phyloP scores from a whole-genome alignment of 306 rosid genomes.

The Gleditsia sinensis region DNA sequence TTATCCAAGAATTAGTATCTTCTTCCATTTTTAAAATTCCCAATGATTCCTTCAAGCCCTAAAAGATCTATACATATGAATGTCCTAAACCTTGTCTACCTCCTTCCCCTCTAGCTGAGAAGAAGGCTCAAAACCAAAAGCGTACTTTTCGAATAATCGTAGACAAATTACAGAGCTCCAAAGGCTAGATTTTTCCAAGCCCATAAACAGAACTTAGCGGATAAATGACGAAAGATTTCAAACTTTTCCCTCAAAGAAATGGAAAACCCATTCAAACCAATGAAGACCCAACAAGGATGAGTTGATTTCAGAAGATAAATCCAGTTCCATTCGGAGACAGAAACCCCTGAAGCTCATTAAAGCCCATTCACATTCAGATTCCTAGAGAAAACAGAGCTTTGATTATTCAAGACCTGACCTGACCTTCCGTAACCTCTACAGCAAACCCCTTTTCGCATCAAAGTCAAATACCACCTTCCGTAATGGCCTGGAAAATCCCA shows the following conservation, averaged over 20 bases:
- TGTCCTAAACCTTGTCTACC: conserved; percentile 28
- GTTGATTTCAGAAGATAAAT: conserved; percentile 37
- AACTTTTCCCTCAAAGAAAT: conserved; percentile 32
- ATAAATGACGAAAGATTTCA: conserved; percentile 19
- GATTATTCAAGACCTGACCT: conserved; percentile 33
- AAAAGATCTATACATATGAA: conserved; percentile 31
- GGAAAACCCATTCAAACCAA: conserved; percentile 46
- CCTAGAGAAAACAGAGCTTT: conserved; percentile 26
- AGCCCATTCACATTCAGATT: conserved; percentile 42
- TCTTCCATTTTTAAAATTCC: conserved; percentile 58
- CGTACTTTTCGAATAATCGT: conserved; percentile 26
- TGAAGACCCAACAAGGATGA: conserved; percentile 38
- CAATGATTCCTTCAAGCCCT: conserved; percentile 32
- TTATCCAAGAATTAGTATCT: conserved; percentile 73
- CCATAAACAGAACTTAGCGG: conserved; percentile 42
- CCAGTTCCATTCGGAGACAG: conserved; percentile 51
- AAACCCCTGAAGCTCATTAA: conserved; percentile 42
- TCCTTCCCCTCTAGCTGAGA: conserved; percentile 39
- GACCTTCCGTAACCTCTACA: conserved; percentile 38
- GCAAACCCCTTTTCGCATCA: conserved; percentile 38
- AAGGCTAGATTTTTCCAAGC: conserved; percentile 39
- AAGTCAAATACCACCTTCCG: conserved; percentile 78
- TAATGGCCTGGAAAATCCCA: conserved; percentile 67
- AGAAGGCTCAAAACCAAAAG: conserved; percentile 37
- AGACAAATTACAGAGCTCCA: conserved; percentile 25